Evolutionary conservation across 2,329 filamentous ascomycete species (phyloP).

Genomic region (Colletotrichum sp.): DNA sequence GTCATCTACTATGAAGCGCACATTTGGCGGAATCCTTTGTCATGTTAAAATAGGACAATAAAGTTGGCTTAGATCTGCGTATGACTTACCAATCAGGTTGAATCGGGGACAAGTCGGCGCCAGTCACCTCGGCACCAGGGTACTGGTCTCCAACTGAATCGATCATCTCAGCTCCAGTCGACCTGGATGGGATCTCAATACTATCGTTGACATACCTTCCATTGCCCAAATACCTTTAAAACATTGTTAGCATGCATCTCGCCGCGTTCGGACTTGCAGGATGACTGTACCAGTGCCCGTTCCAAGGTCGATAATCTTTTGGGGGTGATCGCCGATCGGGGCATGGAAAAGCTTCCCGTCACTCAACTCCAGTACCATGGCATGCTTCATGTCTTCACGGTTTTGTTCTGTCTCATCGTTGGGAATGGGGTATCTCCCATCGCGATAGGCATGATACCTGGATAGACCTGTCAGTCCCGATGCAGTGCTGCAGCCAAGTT

Average conservation of each 20-base stretch:
- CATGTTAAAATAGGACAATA: not conserved
- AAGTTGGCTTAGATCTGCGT: not conserved
- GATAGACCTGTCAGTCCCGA: too few species aligned
- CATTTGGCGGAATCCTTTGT: not conserved
- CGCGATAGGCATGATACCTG: constrained; percentile 37
- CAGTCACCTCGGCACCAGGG: not conserved
- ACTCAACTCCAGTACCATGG: constrained; percentile 43
- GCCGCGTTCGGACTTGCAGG: not conserved
- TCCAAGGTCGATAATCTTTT: not conserved
- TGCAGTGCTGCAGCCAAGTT: not conserved
- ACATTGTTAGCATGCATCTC: not conserved
- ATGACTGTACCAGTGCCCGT: not conserved
- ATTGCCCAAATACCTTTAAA: not conserved
- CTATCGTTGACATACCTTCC: not conserved
- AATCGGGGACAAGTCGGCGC: not conserved
- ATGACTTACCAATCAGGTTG: not conserved
- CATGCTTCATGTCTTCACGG: constrained; percentile 42
- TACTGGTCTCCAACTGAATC: not conserved
- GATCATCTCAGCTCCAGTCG: not conserved
- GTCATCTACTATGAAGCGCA: not conserved
- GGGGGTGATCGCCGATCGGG: not conserved
- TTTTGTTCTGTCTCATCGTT: constrained; percentile 44
- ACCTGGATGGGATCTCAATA: not conserved
- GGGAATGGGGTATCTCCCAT: constrained; percentile 41
- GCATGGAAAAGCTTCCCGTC: constrained; percentile 27